A percentile compares a stretch with the other conserved stretches of the same genome.
These are phyloP conservation scores for Harrya chromipes DNA, from an alignment of 768 basidiomycete genomes.

Conservation along the genomic window DNA sequence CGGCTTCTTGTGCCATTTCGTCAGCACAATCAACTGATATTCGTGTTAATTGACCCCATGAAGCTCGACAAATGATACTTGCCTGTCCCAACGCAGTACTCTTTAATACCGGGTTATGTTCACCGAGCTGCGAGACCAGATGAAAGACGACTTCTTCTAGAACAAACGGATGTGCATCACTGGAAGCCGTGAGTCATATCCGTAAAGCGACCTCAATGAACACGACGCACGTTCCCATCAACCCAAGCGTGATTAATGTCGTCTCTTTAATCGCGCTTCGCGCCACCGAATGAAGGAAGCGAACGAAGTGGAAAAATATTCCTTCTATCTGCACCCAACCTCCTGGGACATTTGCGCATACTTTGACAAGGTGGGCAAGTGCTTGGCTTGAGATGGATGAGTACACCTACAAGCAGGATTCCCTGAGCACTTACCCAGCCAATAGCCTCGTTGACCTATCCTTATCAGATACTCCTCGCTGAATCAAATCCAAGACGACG, in stretches of 20 bases:
- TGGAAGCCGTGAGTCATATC: conserved; percentile 25
- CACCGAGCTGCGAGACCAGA: conserved; percentile 64
- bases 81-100: conserved; percentile 70
- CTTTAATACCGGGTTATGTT: conserved; percentile 65
- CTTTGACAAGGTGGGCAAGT: conserved; percentile 44
- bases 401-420: neutral
- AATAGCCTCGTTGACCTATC: conserved; percentile 60
- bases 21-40: conserved; percentile 54
- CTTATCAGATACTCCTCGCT: conserved; percentile 48
- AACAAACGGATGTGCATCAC: conserved; percentile 47
- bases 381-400: conserved; percentile 36
- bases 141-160: conserved; percentile 59
- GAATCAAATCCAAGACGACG: conserved; percentile 37
- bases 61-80: conserved; percentile 9
- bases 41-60: conserved; percentile 2
- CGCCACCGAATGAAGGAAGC: conserved; percentile 41
- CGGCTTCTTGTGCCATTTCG: conserved; percentile 55
- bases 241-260: conserved; percentile 56
- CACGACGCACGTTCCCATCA: conserved; percentile 42
- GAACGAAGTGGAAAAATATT: conserved; percentile 46
- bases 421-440: conserved; percentile 55
- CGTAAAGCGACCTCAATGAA: neutral
- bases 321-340: conserved; percentile 36
- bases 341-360: conserved; percentile 37
- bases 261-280: conserved; percentile 60